Percentiles rank a stretch among this genome's conserved stretches.
Conservation (phyloP, 192 early-diverging fungal species). For the Coemansia reversa region DNA sequence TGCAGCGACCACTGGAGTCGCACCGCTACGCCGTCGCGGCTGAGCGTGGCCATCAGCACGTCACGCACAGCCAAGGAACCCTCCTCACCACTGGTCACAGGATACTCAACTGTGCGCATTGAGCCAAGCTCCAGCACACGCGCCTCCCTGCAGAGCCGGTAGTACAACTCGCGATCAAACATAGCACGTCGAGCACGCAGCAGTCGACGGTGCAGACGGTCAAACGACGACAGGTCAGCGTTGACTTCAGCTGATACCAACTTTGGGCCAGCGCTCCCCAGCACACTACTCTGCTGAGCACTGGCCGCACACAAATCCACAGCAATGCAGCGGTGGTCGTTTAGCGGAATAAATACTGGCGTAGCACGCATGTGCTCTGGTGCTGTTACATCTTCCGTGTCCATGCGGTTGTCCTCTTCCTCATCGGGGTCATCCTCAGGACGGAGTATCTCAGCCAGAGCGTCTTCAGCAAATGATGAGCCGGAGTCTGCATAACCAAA, state of each 20-base stretch:
- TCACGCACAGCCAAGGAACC: constrained; percentile 11
- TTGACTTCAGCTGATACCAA: neutral
- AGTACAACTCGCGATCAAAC: constrained; percentile 50
- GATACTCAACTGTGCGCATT: constrained; percentile 11
- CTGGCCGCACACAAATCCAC: constrained; percentile 12
- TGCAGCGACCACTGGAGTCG: constrained; percentile 41
- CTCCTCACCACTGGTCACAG: neutral
- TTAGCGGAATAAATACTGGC: constrained; percentile 22
- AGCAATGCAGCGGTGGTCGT: constrained; percentile 13
- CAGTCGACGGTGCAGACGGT: constrained; percentile 28
- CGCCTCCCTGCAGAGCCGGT: constrained; percentile 45
- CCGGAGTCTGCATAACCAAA: constrained; percentile 38
- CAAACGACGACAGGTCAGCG: constrained; percentile 3
- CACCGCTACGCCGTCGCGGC: constrained; percentile 37
- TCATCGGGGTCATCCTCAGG: constrained; percentile 1
- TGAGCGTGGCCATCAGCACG: constrained; percentile 26
- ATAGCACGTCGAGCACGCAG: constrained; percentile 13
- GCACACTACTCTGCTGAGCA: neutral
- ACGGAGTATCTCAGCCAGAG: constrained; percentile 43
- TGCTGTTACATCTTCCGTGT: neutral
- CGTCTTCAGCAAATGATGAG: constrained; percentile 24
- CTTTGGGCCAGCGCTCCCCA: neutral
- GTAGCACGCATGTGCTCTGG: neutral
- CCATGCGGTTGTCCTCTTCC: neutral
- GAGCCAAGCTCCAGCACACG: constrained; percentile 46